phyloP scores from a whole-genome alignment of 2,329 filamentous ascomycete species.

The Pseudogymnoascus verrucosus region DNA sequence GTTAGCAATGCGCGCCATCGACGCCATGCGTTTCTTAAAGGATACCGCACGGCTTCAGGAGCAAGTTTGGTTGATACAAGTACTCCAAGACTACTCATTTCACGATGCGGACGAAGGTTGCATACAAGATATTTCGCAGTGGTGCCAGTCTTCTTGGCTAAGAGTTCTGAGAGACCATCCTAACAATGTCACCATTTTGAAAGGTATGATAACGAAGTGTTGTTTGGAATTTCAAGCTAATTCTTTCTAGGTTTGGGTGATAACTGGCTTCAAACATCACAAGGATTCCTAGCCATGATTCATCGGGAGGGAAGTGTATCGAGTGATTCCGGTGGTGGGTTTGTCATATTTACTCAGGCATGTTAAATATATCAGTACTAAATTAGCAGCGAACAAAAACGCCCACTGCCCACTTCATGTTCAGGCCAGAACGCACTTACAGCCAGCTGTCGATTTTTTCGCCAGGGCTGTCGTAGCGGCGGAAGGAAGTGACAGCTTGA shows the following conservation, averaged over 20 bases:
- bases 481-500: conserved; percentile 29
- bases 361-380: neutral
- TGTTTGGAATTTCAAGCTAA: conserved; percentile 8
- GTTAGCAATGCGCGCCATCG: conserved; percentile 32
- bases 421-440: conserved; percentile 41
- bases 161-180: conserved; percentile 36
- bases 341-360: neutral
- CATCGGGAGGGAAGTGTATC: conserved; percentile 30
- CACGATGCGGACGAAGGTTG: conserved; percentile 39
- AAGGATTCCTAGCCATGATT: conserved; percentile 40
- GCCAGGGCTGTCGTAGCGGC: conserved; percentile 38
- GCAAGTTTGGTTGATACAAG: conserved; percentile 34
- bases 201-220: conserved; percentile 28
- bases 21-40: conserved; percentile 32
- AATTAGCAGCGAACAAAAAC: neutral
- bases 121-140: conserved; percentile 39
- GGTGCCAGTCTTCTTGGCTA: conserved; percentile 41
- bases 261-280: conserved; percentile 44
- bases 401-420: conserved; percentile 36
- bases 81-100: conserved; percentile 42
- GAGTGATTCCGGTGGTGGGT: conserved; percentile 20
- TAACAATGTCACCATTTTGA: conserved; percentile 34
- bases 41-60: conserved; percentile 29
- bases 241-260: conserved; percentile 36
- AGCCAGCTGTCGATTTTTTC: conserved; percentile 45